Base-by-base conservation (phyloP, 1,139 yeast genomes). In the Groenewaldozyma auringiensis region DNA sequence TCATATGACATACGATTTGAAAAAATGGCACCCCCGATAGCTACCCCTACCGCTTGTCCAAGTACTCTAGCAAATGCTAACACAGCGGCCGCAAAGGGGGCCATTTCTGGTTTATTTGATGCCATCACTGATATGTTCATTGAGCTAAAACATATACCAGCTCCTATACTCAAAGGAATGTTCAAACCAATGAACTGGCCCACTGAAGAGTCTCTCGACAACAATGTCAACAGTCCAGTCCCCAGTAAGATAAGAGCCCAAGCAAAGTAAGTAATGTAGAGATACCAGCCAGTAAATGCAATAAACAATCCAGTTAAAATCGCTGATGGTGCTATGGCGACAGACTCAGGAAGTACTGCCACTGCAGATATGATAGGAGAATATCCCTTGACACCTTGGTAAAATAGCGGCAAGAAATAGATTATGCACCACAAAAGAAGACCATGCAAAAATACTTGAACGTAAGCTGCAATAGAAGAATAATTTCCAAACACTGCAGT, bases 281-380 rank as follows among this genome's bases (percentile, higher is more conserved):
- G 21, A 37, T 59, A 59, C 35, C 49, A 54, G 42, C 80, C 71
- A 0, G 75, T 66, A 47, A 58, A 62, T 36, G 70, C 67, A 49
- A 78, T 68, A 36, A 72, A 51, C 1, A 72, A 48, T 17, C 83
- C 84, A 32, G 71, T 66, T 4, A 63, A 29, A 1, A 74, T 59
- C 0, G 80, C 70, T 1, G 77, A 52, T 1, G 79, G 48, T 1
- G 81, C 69, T 2, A 78, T 72, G 1, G 79, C 60, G n/a, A 80
- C 58, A 33, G 79, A 68, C 51, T 72, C 55, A 0, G 85, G 82
- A 18, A 81, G 61, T 50, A 76, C 58, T 48, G 76, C 75, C 27
- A 78, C 66, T 29, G 85, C 83, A 0, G 83, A 73, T 46, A 69
- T 64, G 64, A 75, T 70, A 1, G 83, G 71, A 14, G 68, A 53